Evolutionary conservation across 495 filamentous ascomycete genomes (phyloP), one percentile per base, ranked within the genome.

Genomic region (Choiromyces venosus): DNA sequence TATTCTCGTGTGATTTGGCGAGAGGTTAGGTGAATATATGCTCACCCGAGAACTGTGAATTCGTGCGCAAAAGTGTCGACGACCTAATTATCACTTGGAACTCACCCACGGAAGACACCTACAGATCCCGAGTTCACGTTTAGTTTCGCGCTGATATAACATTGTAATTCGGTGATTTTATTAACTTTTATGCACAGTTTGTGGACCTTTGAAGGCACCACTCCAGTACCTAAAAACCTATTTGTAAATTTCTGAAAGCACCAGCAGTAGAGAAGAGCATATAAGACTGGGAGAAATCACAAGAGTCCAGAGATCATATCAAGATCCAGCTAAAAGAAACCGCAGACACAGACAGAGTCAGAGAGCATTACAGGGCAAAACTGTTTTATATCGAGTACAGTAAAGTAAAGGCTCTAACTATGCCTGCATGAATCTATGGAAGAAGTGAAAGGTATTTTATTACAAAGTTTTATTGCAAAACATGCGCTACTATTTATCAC

Each of bases 401-500:
- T 16, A 33, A 18, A 9, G 25, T 61, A 29, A 29, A 61, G 25
- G 12, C 52, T 61, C 52, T 61, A 61, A 12, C 2, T 61, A 61
- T 29, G 52, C 10, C 52, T 61, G 52, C 52, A 7, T 61, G 52
- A 29, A 61, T 61, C 52, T 61, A 61, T 61, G 25, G 52, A 61
- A 61, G 52, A 61, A 61, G 52, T 33, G 25, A 61, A 61, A 61
- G 52, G 52, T 33, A 61, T 61, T 61, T 61, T 61, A 61, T 61
- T 61, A 61, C 52, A 61, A 61, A 29, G 52, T 33, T 61, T 61
- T 61, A 61, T 61, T 61, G 25, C 29, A 61, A 52, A n/a, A 61
- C 52, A 61, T 61, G 52, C 52, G 52, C 52, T 29, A 61, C 52
- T 61, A 61, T 61, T 33, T 61, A 61, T 33, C 52, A 61, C 52